phyloP scores from a whole-genome alignment of 78 protist species.

The Polysphondylium violaceum region DNA sequence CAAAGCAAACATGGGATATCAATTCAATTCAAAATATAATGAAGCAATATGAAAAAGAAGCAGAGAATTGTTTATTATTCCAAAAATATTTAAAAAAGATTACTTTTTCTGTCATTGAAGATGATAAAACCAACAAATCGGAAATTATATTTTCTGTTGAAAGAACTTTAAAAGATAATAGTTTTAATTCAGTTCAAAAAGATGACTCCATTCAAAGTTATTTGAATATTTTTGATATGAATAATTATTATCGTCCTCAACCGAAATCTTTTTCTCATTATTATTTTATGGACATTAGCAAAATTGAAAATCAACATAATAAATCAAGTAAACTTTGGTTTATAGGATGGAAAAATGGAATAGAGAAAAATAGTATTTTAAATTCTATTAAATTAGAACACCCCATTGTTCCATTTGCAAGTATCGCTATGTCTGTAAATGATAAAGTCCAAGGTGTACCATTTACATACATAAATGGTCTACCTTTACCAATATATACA shows the following conservation, averaged over 20 bases:
- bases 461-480: neutral
- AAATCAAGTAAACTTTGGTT: neutral
- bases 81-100: neutral
- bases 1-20: constrained; percentile 2
- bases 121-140: constrained; percentile 17
- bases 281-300: too few relatives aligned
- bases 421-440: constrained; percentile 4
- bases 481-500: constrained; percentile 8
- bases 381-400: neutral
- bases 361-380: neutral
- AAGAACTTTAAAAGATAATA: neutral
- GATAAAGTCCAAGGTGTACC: neutral
- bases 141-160: neutral
- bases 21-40: neutral
- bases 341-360: neutral
- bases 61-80: constrained; percentile 18
- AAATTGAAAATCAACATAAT: too few relatives aligned
- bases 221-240: neutral
- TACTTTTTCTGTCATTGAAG: neutral
- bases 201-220: too few relatives aligned
- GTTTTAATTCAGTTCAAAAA: neutral
- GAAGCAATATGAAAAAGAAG: neutral
- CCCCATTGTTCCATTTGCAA: neutral
- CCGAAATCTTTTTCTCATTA: too few relatives aligned
- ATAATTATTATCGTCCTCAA: too few relatives aligned